These are phyloP conservation scores for Gonapodya prolifera DNA, from an alignment of 192 early-diverging fungal species.

Conservation along the genomic window DNA sequence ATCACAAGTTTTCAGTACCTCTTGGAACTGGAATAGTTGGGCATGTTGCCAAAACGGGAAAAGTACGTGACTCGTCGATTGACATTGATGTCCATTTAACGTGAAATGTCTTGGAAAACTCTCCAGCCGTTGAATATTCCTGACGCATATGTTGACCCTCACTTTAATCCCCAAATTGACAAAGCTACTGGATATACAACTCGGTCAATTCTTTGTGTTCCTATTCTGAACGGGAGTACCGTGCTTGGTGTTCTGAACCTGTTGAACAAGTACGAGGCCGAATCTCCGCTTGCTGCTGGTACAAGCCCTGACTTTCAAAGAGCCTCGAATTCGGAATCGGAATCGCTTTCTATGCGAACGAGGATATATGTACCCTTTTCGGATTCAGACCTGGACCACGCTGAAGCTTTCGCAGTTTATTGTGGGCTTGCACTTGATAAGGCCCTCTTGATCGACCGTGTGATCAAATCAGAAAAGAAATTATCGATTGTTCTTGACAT, in stretches of 20 bases:
- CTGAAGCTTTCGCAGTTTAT: conserved; percentile 25
- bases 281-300: not conserved
- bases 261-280: conserved; percentile 21
- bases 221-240: conserved; percentile 17
- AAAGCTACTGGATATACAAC: conserved; percentile 15
- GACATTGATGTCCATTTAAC: not conserved
- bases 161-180: conserved; percentile 22
- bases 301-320: not conserved
- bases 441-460: conserved; percentile 18
- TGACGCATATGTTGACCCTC: conserved; percentile 15
- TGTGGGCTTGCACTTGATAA: conserved; percentile 27
- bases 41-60: not conserved
- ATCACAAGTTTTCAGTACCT: not conserved
- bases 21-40: not conserved
- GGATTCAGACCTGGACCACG: conserved; percentile 15
- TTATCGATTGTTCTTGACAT: conserved; percentile 25
- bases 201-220: conserved; percentile 16
- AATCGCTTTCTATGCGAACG: not conserved
- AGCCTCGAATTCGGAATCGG: not conserved
- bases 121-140: conserved; percentile 13
- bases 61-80: not conserved
- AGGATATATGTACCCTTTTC: conserved; percentile 14
- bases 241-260: conserved; percentile 29
- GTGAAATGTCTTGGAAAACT: too few species aligned
- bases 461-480: conserved; percentile 13